Conservation (phyloP, 805 yeast genomes). For the Teunomyces barrocoloradensis region DNA sequence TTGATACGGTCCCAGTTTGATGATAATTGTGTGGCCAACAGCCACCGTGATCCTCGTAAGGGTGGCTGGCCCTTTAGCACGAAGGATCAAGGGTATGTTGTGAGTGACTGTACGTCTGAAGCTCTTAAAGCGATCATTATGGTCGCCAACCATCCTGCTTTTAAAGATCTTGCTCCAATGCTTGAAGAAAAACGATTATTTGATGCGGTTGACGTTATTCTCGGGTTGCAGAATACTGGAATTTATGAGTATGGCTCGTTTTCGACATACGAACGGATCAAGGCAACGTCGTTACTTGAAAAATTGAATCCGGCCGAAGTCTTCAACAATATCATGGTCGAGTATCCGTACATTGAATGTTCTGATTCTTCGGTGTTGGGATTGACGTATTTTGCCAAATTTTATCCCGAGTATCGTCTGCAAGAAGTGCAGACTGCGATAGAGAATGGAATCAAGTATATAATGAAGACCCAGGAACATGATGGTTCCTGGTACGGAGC, state of each 20-base stretch:
- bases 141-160: constrained; percentile 69
- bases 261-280: constrained; percentile 84
- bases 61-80: constrained; percentile 99
- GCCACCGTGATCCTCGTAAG: constrained; percentile 74
- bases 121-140: constrained; percentile 89
- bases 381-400: constrained; percentile 67
- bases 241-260: constrained; percentile 85
- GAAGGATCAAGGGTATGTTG: constrained; percentile 93
- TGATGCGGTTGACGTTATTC: constrained; percentile 72
- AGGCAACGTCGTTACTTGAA: constrained; percentile 77
- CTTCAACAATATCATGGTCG: constrained; percentile 97
- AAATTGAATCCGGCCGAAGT: constrained; percentile 93
- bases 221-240: constrained; percentile 76
- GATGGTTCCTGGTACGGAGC: constrained; percentile 99
- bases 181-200: constrained; percentile 55
- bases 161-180: constrained; percentile 46
- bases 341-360: constrained; percentile 97
- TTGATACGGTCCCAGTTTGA: constrained; percentile 82
- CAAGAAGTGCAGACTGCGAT: constrained; percentile 70
- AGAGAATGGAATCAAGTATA: constrained; percentile 68
- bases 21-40: constrained; percentile 70
- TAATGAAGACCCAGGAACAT: constrained; percentile 58
- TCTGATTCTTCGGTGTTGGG: constrained; percentile 95
- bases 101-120: constrained; percentile 96
- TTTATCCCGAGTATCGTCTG: constrained; percentile 60